These are phyloP conservation scores for Tagetes patula DNA, from an alignment of 129 eudicot genomes.

Conservation along the genomic window DNA sequence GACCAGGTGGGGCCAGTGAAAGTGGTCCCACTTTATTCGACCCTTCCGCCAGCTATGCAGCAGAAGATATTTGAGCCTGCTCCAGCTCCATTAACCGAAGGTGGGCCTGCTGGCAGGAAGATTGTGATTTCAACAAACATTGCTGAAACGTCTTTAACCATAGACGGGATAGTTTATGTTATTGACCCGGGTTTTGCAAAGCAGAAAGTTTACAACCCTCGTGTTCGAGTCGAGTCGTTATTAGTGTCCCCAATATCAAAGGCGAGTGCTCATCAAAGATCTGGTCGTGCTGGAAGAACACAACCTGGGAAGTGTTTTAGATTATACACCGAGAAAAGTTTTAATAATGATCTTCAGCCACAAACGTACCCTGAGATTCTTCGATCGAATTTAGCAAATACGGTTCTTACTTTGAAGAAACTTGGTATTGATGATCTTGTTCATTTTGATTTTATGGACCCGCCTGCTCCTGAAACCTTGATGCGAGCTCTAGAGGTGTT, in stretches of 20 bases:
- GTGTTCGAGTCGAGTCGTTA: conserved; percentile 90
- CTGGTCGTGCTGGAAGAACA: conserved; percentile 99
- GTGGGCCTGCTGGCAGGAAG: conserved; percentile 97
- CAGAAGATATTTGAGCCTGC: conserved; percentile 98
- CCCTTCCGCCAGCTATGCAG: conserved; percentile 98
- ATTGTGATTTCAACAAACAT: conserved; percentile 95
- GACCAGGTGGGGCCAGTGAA: conserved; percentile 87
- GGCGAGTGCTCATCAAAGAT: conserved; percentile 99
- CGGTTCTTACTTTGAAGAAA: conserved; percentile 89
- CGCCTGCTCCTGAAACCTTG: conserved; percentile 98
- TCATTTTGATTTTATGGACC: conserved; percentile 99
- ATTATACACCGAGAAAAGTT: conserved; percentile 91
- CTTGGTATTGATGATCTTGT: conserved; percentile 96
- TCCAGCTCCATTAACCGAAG: conserved; percentile 72
- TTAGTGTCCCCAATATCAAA: conserved; percentile 96
- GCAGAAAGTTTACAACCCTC: conserved; percentile 93
- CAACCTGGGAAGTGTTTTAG: conserved; percentile 97
- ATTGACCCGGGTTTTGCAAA: conserved; percentile 98
- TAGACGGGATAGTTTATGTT: conserved; percentile 96
- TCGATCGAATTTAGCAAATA: conserved; percentile 90
- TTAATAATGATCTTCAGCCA: conserved; percentile 85
- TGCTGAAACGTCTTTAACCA: conserved; percentile 96
- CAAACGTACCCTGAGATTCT: conserved; percentile 96
- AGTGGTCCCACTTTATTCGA: conserved; percentile 86
- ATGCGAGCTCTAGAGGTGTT: conserved; percentile 97